Evolutionary conservation across 495 filamentous ascomycete genomes (phyloP), one percentile per base, ranked within the genome.

Genomic region (Hyaloscypha variabilis): DNA sequence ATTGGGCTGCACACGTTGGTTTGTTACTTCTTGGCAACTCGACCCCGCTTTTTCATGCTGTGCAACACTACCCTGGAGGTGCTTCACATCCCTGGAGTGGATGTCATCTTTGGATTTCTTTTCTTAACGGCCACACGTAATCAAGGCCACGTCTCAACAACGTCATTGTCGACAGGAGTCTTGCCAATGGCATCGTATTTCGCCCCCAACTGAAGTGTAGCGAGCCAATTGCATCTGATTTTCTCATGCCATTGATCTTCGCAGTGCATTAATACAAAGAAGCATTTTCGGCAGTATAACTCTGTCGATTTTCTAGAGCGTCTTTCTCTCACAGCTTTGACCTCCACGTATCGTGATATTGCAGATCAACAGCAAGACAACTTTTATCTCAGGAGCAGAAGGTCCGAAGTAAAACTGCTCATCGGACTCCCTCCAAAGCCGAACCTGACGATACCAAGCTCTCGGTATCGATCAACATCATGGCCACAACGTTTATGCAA

Each of bases 21-120:
- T 46, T 14, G 39, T 46, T 46, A 17, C 11, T 46, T 46, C 39
- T 46, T 10, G 10, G 19, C 11, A 46, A 19, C 13, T 46, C 3
- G 39, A 17, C 4, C 39, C 17, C 19, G 39, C 0, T 4, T n/a
- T 19, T 17, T 14, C 39, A 8, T 46, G 39, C 11, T 17, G 39
- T 46, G 39, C 19, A 46, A 17, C 10, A 19, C 19, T 19, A 17
- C 39, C 39, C 11, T 46, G 10, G 39, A 14, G 0, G 39, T 19
- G 39, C 39, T 46, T 46, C 39, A 8, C 39, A 46, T 17, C 39
- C 39, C 17, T 46, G 39, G 3, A 46, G 39, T 46, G 11, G 39
- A 46, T 46, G 39, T 46, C 39, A 46, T 46, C 39, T 46, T 42
- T 46, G 6, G 39, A 46, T 46, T 46, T 46, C 39, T 46, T 46